A percentile compares a stretch with the other conserved stretches of the same genome.
Conservation (phyloP, 2,329 filamentous ascomycete species). For the Ophiocordyceps camponoti-rufipedis region DNA sequence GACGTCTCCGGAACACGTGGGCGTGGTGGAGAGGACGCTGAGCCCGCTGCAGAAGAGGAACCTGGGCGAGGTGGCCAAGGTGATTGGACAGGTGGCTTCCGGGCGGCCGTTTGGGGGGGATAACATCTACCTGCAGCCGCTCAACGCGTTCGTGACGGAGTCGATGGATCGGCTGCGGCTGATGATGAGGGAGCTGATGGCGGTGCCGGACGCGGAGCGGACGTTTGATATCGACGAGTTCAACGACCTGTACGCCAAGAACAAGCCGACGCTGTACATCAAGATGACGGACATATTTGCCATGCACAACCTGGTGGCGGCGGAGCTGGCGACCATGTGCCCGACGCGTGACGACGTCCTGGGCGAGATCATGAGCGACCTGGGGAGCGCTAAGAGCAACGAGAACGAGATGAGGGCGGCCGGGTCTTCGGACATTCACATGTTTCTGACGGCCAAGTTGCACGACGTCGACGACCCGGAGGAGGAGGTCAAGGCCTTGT, state of each 20-base stretch:
- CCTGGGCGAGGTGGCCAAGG: constrained; percentile 75
- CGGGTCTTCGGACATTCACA: constrained; percentile 72
- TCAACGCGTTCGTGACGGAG: constrained; percentile 80
- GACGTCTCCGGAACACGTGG: constrained; percentile 77
- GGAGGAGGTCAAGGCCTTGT: constrained; percentile 75
- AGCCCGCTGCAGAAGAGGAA: constrained; percentile 90
- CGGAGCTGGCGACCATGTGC: constrained; percentile 62
- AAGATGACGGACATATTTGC: constrained; percentile 97
- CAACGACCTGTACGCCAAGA: constrained; percentile 92
- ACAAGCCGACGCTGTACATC: constrained; percentile 96
- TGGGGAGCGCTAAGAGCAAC: constrained; percentile 91
- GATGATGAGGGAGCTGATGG: constrained; percentile 61
- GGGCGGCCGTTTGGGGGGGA: constrained; percentile 84
- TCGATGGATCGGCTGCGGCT: constrained; percentile 63
- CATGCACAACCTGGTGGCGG: constrained; percentile 73
- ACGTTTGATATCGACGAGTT: constrained; percentile 98
- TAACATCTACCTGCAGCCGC: constrained; percentile 85
- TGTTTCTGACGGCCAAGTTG: constrained; percentile 78
- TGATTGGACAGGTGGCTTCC: constrained; percentile 74
- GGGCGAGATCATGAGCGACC: constrained; percentile 78
- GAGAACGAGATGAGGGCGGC: constrained; percentile 83
- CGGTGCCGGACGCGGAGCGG: constrained; percentile 68
- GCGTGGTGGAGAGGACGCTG: constrained; percentile 76
- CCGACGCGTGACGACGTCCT: constrained; percentile 71
- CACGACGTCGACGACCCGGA: constrained; percentile 87